Evolutionary conservation across 192 early-diverging fungal genomes (phyloP), one percentile per base, ranked within the genome.

Genomic region (Phlyctochytrium planicorne): DNA sequence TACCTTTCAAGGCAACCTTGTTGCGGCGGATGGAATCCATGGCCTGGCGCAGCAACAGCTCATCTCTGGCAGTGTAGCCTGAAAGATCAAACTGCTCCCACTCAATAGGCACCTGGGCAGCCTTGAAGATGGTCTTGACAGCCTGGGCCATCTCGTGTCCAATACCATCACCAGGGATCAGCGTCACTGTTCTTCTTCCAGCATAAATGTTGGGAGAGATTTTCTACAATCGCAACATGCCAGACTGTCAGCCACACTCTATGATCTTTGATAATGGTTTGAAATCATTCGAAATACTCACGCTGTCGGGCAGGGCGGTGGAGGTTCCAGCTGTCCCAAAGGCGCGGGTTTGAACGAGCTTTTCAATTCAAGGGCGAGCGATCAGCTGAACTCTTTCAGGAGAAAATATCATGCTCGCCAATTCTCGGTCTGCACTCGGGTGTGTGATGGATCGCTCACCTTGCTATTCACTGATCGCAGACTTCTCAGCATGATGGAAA

Each of bases 101-200:
- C 76, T 96, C 90, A 65, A 99, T 88, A 24, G 97, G 97, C 29
- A 94, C 94, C 60, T 90, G 87, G 72, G 90, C 90, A 23, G 94
- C 95, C 71, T 86, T 88, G 82, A 99, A 99, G 60, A 99, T 87
- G 59, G 91, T 85, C 86, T 97, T 96, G 34, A 99, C 93, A 23
- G 95, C 84, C 10, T 80, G 74, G 37, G 94, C 90, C 71, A 91
- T 92, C 75, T 99, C 97, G 72, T 91, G 87, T 68, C 97, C 97
- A 70, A 99, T 89, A 80, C 97, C 97, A 81, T 99, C 97, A 75
- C 97, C 97, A 37, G 97, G 97, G 69, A 99, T 96, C 62, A 99
- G 86, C 32, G 97, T 97, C 53, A 97, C 92, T 47, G 94, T 97
- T 86, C 94, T 91, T 27, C 88, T 89, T 53, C 97, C 97, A 52